Evolutionary conservation across 2,329 filamentous ascomycete genomes (phyloP), one percentile per base, ranked within the genome.

Genomic region (Fusarium sp.): DNA sequence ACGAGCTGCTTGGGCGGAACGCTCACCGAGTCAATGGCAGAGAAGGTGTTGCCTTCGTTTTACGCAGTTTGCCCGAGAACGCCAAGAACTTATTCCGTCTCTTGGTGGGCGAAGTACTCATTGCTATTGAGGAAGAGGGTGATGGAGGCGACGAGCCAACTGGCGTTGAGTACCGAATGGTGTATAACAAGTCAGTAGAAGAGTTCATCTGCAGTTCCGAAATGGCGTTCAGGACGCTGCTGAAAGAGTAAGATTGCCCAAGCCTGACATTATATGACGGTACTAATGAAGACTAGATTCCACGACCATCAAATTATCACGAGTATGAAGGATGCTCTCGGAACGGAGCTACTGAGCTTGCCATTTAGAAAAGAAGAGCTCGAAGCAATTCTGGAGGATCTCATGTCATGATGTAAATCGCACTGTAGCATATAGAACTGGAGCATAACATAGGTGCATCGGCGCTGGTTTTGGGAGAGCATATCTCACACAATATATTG

Each of bases 291-390:
- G 6, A 37, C 15, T 69, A 91, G 89, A 79, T 96, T 99, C 78
- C 93, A 97, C 76, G 96, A 99, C 74, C 96, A 99, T 81, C 93
- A 97, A 75, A 98, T 99, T 89, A 91, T 99, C 66, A 93, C 93
- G 55, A 96, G 92, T 64, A 88, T 90, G 65, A 95, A 95, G 75
- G 95, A 99, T 77, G 86, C 87, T 0, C 83, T 94, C 57, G 96
- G 96, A 5, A 94, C 91, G 4, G 96, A 98, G 76, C 82, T 96
- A 51, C 79, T 99, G 45, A 91, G 92, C 69, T 88, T 97, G 15
- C 96, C 96, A 0, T 93, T 98, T 75, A 85, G 90, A 41, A 91
- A 90, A 70, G 94, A 97, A 67, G 96, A 99, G 79, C 83, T 98
- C 75, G 95, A 97, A 78, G 90, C 87, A 2, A 91, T 97, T 45